Percentiles rank a stretch among this genome's conserved stretches.
phyloP scores from a whole-genome alignment of 441 rosid genomes.

The Jatropha podagrica region DNA sequence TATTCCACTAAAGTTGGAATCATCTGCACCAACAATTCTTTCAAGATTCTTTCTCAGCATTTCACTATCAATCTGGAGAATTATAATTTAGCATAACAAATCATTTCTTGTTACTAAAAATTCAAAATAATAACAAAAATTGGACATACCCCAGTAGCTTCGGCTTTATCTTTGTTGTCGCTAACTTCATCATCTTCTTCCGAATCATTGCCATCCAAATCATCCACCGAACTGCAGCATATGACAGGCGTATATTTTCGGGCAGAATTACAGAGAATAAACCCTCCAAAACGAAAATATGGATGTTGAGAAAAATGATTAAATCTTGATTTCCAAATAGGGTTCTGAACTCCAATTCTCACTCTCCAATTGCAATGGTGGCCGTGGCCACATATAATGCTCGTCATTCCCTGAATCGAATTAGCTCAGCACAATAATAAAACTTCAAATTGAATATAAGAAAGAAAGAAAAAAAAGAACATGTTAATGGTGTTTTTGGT shows the following conservation, averaged over 20 bases:
- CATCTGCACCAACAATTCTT: constrained; percentile 85
- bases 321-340: constrained; percentile 33
- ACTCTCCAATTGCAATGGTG: constrained; percentile 51
- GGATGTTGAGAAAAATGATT: constrained; percentile 34
- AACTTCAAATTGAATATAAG: too few species aligned
- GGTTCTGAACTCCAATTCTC: constrained; percentile 31
- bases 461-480: too few species aligned
- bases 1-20: constrained; percentile 79
- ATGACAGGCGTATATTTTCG: constrained; percentile 36
- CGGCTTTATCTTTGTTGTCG: constrained; percentile 19
- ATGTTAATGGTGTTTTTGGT: too few species aligned
- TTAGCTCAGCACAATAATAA: too few species aligned
- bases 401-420: constrained; percentile 46
- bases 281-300: constrained; percentile 33
- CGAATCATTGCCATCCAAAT: constrained; percentile 40
- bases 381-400: constrained; percentile 56
- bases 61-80: constrained; percentile 53
- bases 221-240: constrained; percentile 48
- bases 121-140: background rate
- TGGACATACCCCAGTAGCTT: constrained; percentile 40
- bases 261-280: constrained; percentile 29
- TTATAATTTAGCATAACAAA: background rate
- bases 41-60: constrained; percentile 73
- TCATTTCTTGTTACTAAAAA: too few species aligned
- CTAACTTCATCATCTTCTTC: constrained; percentile 36